A percentile compares a stretch with the other conserved stretches of the same genome.
Evolutionary conservation across 2,329 filamentous ascomycete species (phyloP).

Genomic region (Xylaria sp.): DNA sequence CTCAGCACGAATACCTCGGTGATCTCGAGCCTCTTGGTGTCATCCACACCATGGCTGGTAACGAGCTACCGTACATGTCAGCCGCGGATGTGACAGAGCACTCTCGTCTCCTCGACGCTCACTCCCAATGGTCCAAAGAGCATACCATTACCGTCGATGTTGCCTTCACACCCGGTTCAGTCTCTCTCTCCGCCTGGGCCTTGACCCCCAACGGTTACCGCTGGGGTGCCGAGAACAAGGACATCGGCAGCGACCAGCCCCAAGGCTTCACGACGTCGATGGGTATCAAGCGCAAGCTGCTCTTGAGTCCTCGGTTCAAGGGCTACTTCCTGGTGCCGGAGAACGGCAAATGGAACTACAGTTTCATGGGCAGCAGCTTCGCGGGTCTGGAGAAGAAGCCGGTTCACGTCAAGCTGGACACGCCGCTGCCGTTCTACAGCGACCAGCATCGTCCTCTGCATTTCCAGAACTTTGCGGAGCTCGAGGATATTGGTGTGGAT

Average conservation of each 20-base stretch:
- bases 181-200: slow-evolving; percentile 89
- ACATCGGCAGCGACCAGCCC: slow-evolving; percentile 85
- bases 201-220: slow-evolving; percentile 89
- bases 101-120: slow-evolving; percentile 78
- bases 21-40: slow-evolving; percentile 85
- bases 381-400: slow-evolving; percentile 83
- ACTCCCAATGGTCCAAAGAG: slow-evolving; percentile 73
- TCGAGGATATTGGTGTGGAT: slow-evolving; percentile 97
- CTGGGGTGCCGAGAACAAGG: slow-evolving; percentile 95
- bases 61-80: slow-evolving; percentile 94
- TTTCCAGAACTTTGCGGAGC: slow-evolving; percentile 94
- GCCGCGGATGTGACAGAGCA: slow-evolving; percentile 93
- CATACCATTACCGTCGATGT: slow-evolving; percentile 94
- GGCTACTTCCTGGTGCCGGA: slow-evolving; percentile 97
- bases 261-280: slow-evolving; percentile 88
- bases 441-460: slow-evolving; percentile 88
- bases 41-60: slow-evolving; percentile 92
- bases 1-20: slow-evolving; percentile 85
- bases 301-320: slow-evolving; percentile 87
- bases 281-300: slow-evolving; percentile 90
- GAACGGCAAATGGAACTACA: slow-evolving; percentile 90
- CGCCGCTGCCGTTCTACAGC: slow-evolving; percentile 83
- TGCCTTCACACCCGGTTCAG: slow-evolving; percentile 92
- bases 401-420: slow-evolving; percentile 89
- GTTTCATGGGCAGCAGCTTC: slow-evolving; percentile 91